Base-by-base conservation (phyloP, 164 flowering plant genomes). In the Santalum album region DNA sequence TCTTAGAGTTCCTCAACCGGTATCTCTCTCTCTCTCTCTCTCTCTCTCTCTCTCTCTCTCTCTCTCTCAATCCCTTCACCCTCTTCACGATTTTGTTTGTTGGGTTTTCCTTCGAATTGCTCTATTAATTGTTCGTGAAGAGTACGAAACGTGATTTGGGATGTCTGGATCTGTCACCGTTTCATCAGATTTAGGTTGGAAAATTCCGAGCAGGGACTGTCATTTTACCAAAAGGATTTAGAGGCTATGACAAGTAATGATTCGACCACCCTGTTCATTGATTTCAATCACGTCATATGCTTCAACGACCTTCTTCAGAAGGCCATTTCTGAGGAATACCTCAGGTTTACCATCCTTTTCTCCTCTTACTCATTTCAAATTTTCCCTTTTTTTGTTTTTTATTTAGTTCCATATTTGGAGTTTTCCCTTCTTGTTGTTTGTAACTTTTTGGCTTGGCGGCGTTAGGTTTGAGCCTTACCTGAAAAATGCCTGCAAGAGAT, bases 401-500 rank as follows among this genome's bases (percentile, higher is more conserved):
- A n/a, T 12, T 12, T 42, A 42, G 12, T 4, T 5, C 12, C 14
- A 15, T 0, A 12, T 38, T 4, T 10, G 3, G 0, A 9, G 7
- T 16, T 20, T 42, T 18, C 0, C 17, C 36, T 42, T 24, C 23
- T 19, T 22, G 27, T 56, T 21, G 20, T 23, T 53, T 21, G 24
- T 23, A 48, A 20, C 9, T 16, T 14, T 54, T 25, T 12, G 17
- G 25, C 3, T 12, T 45, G 1, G 5, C 3, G 19, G 53, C 1
- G 6, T 23, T 50, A 84, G 98, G 53, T 89, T 83, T 56, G 99
- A 94, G 69, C 85, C 85, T 0, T 87, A 68, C 53, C 49, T 90
- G 77, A 94, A 70, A 83, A 87, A 76, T 45, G 97, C 99, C 2
- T 94, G 99, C 69, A 87, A 82, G 80, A 65, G 99, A 51, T 94